Conservation (phyloP, 306 rosid species). For the Acacia crassicarpa region DNA sequence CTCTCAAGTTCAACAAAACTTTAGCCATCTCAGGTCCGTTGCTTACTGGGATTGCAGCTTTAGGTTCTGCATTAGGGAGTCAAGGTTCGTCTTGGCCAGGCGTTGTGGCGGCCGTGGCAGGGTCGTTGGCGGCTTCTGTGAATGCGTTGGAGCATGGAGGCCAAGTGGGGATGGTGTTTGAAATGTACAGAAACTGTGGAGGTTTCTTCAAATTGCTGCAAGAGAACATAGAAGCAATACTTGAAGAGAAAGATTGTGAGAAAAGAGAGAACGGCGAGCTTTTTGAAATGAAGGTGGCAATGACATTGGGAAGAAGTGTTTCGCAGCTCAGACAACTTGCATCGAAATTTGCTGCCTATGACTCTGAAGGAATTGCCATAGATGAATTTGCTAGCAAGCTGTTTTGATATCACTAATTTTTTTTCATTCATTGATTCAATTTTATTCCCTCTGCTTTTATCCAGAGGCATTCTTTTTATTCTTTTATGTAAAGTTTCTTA, state of each 20-base stretch:
- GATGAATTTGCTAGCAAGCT: not conserved
- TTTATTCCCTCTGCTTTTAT: too few relatives aligned
- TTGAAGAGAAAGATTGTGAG: not conserved
- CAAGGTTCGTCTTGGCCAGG: not conserved
- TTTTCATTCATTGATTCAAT: not conserved
- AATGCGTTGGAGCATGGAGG: not conserved
- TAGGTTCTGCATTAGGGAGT: not conserved
- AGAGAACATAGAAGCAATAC: not conserved
- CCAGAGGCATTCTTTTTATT: too few relatives aligned
- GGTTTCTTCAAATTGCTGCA: not conserved
- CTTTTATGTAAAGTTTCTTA: too few relatives aligned
- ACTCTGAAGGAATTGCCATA: not conserved
- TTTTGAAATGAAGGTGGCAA: not conserved
- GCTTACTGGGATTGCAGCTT: not conserved
- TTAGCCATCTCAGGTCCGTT: not conserved
- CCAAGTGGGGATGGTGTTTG: not conserved
- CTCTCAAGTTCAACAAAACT: not conserved
- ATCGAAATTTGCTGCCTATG: not conserved
- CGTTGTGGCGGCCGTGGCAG: not conserved
- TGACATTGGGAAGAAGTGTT: not conserved
- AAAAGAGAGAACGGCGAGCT: not conserved
- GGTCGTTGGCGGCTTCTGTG: not conserved
- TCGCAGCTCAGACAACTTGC: not conserved
- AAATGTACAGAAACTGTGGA: not conserved
- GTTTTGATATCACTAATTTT: not conserved